Evolutionary conservation across 805 yeast species (phyloP), one percentile per base, ranked within the genome.

Genomic region (Ogataea glucozyma): DNA sequence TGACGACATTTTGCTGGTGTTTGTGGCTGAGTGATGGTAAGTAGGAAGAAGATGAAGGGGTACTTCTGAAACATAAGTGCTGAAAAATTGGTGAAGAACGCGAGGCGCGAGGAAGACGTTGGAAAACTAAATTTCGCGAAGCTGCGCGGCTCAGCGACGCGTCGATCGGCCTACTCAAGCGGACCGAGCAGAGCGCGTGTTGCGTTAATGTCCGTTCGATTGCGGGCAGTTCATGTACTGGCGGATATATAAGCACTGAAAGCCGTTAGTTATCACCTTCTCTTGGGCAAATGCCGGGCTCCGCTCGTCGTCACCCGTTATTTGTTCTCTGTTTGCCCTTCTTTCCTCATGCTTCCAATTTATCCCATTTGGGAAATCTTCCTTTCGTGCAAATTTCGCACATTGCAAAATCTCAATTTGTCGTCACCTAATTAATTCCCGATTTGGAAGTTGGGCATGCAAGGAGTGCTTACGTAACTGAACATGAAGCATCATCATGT

Each of bases 1-100:
- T 18, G 60, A 56, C n/a, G 65, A 58, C 65, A 59, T 60, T 33
- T 36, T 38, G 21, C 9, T 27, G 31, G 22, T 13, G 26, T 12
- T 31, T 19, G 13, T 3, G 13, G 17, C n/a, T 6, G 26, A 14
- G 19, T 6, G 26, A 12, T 7, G 36, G 9, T 4, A 22, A 13
- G 9, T 26, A 32, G 7, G 19, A 13, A 14, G 24, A n/a, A 11
- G 17, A 16, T 8, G 16, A 22, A 21, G 26, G 18, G 26, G 27
- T 6, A 5, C 14, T 24, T 24, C n/a, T 12, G n/a, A 24, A 24
- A 12, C n/a, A n/a, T n/a, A n/a, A 24, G 27, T 14, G n/a, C 12
- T 30, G 31, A 42, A 36, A 42, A 36, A 36, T 42, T 23, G 31
- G 16, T 27, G 18, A 18, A 27, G 31, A n/a, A n/a, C n/a, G n/a